Percentiles rank a stretch among this genome's conserved stretches.
These are phyloP conservation scores for Clohesyomyces aquaticus DNA, from an alignment of 495 filamentous ascomycete species.

Conservation along the genomic window DNA sequence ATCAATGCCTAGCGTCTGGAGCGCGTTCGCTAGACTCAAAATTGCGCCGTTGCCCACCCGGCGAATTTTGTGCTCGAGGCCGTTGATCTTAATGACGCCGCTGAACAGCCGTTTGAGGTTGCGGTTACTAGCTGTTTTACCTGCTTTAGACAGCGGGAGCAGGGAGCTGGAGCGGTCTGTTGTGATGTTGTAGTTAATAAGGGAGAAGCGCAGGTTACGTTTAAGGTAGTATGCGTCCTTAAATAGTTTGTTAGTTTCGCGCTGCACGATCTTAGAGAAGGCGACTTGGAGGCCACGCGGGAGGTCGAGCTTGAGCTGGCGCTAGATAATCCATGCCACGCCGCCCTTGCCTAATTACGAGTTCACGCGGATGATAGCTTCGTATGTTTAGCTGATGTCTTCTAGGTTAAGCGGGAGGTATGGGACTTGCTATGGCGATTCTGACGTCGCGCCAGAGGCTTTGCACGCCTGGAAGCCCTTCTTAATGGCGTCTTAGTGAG, in stretches of 20 bases:
- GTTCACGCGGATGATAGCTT: slow-evolving; percentile 97
- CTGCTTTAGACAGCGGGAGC: slow-evolving; percentile 63
- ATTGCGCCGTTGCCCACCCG: slow-evolving; percentile 90
- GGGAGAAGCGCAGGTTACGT: slow-evolving; percentile 75
- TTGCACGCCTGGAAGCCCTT: slow-evolving; percentile 86
- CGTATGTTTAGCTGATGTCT: slow-evolving; percentile 94
- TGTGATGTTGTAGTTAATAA: slow-evolving; percentile 91
- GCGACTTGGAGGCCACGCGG: slow-evolving; percentile 91
- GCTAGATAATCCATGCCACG: slow-evolving; percentile 91
- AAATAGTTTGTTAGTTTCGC: slow-evolving; percentile 79
- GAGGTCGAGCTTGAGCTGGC: slow-evolving; percentile 85
- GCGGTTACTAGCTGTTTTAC: slow-evolving; percentile 71
- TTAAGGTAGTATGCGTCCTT: slow-evolving; percentile 82
- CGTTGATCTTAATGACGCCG: slow-evolving; percentile 86
- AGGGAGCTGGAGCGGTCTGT: slow-evolving; percentile 81
- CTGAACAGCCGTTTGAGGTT: slow-evolving; percentile 81
- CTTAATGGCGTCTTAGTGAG: slow-evolving; percentile 97
- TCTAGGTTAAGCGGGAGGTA: slow-evolving; percentile 92
- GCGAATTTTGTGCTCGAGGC: slow-evolving; percentile 72
- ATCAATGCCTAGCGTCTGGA: slow-evolving; percentile 78
- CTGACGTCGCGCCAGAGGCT: slow-evolving; percentile 58
- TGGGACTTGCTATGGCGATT: slow-evolving; percentile 72
- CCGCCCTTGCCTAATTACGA: slow-evolving; percentile 95
- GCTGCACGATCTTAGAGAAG: slow-evolving; percentile 89
- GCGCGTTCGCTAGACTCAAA: slow-evolving; percentile 81